Evolutionary conservation across 495 filamentous ascomycete genomes (phyloP), one percentile per base, ranked within the genome.

Genomic region (Tuber borchii): DNA sequence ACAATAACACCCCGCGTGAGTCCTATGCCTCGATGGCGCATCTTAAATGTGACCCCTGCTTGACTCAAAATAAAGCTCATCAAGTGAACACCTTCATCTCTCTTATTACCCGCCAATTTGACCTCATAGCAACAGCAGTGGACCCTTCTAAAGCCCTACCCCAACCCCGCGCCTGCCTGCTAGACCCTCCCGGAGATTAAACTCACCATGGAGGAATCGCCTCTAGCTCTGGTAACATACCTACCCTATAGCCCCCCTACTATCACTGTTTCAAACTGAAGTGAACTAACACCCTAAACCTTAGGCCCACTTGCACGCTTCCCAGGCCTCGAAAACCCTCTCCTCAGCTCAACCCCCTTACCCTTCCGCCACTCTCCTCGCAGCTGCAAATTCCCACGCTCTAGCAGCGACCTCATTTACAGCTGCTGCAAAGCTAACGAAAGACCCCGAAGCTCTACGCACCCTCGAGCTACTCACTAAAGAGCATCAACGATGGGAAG

Each of bases 391-490:
- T 79, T 92, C 97, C 82, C 94, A 98, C 86, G 90, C 94, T 75
- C 87, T 93, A 51, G 95, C 95, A 34, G 95, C 95, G 3, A 91
- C 90, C 71, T 92, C 97, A 80, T 98, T 97, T 84, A 90, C 93
- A 70, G 91, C 91, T 45, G 94, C 93, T 42, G 90, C 92, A 20
- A 89, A 90, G 78, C 87, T 86, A 42, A 95, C 92, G 16, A 87
- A 86, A 17, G 94, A 96, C 82, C 86, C 86, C 74, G 95, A 98
- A 86, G 95, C 94, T 14, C 84, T 95, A 74, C 89, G 95, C 70
- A 94, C 93, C 16, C 84, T 99, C 71, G 89, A 89, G 75, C 86
- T 98, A 0, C 90, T 99, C 69, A 94, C 97, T 82, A 87, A 91
- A 73, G 93, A 99, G 45, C 81, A 82, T 31, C 51, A 75, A 7